A percentile compares a stretch with the other conserved stretches of the same genome.
phyloP scores from a whole-genome alignment of 176 grass and related monocot species.

The Cenchrus purpureus region DNA sequence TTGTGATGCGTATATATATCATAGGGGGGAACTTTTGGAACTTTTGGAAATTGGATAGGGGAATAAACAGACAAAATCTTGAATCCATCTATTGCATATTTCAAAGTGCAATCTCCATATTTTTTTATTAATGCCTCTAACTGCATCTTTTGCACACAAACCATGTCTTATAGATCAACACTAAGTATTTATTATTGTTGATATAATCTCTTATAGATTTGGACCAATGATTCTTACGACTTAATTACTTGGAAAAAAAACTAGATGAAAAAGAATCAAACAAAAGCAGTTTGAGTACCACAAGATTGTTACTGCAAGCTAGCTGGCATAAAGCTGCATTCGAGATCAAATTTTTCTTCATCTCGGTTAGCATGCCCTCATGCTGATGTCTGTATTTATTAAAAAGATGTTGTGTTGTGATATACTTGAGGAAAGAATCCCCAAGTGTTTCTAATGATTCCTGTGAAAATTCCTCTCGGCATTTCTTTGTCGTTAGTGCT shows the following conservation, averaged over 20 bases:
- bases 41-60: too few species aligned
- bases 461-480: conserved; percentile 70
- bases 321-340: conserved; percentile 70
- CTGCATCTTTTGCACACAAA: neutral
- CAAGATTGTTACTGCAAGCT: conserved; percentile 59
- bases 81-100: too few species aligned
- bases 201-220: neutral
- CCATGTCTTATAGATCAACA: neutral
- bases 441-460: conserved; percentile 91
- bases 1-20: too few species aligned
- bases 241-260: neutral
- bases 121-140: neutral
- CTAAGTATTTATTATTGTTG: too few species aligned
- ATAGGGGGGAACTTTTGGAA: too few species aligned
- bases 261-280: neutral
- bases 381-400: conserved; percentile 61
- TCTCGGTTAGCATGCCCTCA: conserved; percentile 75
- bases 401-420: conserved; percentile 68
- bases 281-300: conserved; percentile 39
- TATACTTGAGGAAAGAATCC: conserved; percentile 89
- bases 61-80: too few species aligned
- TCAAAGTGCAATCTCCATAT: too few species aligned
- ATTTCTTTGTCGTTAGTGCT: conserved; percentile 78
- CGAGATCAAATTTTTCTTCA: conserved; percentile 78
- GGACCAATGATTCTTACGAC: neutral